A percentile compares a stretch with the other conserved stretches of the same genome.
These are phyloP conservation scores for Claviceps arundinis DNA, from an alignment of 2,329 filamentous ascomycete species.

Conservation along the genomic window DNA sequence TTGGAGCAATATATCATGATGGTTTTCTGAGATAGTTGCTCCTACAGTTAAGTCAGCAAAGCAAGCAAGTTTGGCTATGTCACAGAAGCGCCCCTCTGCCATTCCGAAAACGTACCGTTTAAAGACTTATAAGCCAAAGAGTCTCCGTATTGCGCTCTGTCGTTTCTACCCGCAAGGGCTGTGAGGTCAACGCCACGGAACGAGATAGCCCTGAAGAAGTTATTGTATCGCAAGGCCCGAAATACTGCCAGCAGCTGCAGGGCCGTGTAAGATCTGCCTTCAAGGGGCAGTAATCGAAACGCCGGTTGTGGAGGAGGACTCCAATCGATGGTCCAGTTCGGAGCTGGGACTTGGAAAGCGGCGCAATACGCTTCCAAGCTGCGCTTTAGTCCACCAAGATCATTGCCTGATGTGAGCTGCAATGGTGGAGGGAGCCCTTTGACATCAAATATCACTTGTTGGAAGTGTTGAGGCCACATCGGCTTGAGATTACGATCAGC, in stretches of 20 bases:
- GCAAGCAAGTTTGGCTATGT: neutral
- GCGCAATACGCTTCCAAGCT: constrained; percentile 42
- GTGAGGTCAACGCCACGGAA: constrained; percentile 39
- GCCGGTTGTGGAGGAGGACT: constrained; percentile 32
- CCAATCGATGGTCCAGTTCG: constrained; percentile 38
- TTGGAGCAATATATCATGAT: constrained; percentile 34
- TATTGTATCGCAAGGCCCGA: constrained; percentile 43
- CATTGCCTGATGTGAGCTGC: constrained; percentile 40
- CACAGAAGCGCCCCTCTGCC: neutral
- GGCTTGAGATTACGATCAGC: constrained; percentile 43
- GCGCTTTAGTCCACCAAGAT: constrained; percentile 39
- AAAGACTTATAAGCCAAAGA: constrained; percentile 38
- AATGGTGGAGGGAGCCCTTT: constrained; percentile 38
- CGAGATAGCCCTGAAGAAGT: constrained; percentile 45
- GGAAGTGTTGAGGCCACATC: constrained; percentile 43
- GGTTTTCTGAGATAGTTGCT: constrained; percentile 32
- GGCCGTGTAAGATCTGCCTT: constrained; percentile 28
- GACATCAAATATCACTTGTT: constrained; percentile 38
- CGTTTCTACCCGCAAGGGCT: constrained; percentile 23
- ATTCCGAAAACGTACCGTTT: constrained; percentile 27
- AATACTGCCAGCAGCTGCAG: constrained; percentile 44
- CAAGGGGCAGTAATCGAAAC: constrained; percentile 36
- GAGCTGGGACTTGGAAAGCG: constrained; percentile 34
- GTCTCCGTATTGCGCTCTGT: constrained; percentile 30
- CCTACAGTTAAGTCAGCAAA: constrained; percentile 16